These are phyloP conservation scores for Pichia sp. DNA, from an alignment of 1,139 yeast genomes.

Conservation along the genomic window DNA sequence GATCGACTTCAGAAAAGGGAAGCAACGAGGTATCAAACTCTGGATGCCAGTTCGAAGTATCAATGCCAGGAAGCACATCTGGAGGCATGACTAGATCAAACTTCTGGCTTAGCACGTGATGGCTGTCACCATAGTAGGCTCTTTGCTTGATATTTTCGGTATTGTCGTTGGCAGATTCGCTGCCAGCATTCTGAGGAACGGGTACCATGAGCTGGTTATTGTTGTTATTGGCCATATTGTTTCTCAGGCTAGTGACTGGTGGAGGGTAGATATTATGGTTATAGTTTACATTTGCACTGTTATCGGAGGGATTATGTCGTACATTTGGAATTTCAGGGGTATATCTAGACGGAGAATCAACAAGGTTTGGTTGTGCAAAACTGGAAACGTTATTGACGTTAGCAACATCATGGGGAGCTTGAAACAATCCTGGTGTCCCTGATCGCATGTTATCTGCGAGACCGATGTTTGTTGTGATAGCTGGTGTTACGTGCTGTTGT, in stretches of 20 bases:
- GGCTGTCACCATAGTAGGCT: neutral
- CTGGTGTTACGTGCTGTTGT: neutral
- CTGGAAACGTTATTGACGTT: neutral
- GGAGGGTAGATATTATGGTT: neutral
- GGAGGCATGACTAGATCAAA: slow-evolving; percentile 13
- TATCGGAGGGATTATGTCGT: neutral
- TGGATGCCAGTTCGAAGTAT: slow-evolving; percentile 7
- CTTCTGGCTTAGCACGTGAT: neutral
- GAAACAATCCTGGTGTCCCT: neutral
- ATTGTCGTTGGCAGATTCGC: neutral
- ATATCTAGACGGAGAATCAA: neutral
- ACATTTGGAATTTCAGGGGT: neutral
- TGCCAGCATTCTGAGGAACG: neutral
- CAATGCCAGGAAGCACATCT: slow-evolving; percentile 5
- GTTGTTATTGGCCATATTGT: neutral
- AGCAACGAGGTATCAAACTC: slow-evolving; percentile 12
- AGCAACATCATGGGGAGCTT: neutral
- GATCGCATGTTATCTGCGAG: neutral
- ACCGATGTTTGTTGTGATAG: neutral
- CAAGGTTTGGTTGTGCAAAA: neutral
- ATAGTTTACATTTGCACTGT: neutral
- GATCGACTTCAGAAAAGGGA: neutral
- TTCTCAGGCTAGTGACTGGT: neutral
- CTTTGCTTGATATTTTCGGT: neutral
- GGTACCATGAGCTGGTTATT: neutral